phyloP scores from a whole-genome alignment of 176 grass and related monocot species.

The Pharus latifolius region DNA sequence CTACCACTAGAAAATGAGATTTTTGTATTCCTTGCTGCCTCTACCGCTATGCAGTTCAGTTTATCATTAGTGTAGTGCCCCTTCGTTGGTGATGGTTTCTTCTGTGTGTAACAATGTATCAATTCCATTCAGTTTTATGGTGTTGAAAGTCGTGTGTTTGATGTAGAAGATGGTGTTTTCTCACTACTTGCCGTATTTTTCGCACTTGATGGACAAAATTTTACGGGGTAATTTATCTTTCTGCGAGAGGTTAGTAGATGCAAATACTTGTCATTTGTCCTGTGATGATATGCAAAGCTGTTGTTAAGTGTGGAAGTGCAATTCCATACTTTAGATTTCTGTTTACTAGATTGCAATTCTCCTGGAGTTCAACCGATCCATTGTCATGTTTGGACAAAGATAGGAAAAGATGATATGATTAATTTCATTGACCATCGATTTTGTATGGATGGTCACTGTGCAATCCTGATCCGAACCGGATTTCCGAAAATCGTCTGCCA shows the following conservation, averaged over 20 bases:
- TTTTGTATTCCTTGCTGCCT: constrained; percentile 11
- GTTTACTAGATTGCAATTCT: not conserved
- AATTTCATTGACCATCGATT: not conserved
- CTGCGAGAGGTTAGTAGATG: too few relatives aligned
- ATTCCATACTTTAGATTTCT: too few relatives aligned
- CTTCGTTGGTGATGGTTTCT: constrained; percentile 13
- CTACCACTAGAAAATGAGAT: not conserved
- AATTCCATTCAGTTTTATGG: constrained; percentile 21
- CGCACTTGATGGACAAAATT: not conserved
- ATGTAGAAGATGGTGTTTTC: constrained; percentile 12
- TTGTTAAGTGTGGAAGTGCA: too few relatives aligned
- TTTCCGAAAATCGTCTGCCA: too few relatives aligned
- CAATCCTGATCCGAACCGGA: too few relatives aligned
- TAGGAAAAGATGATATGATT: not conserved
- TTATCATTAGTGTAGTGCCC: not conserved
- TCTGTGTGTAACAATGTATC: constrained; percentile 18
- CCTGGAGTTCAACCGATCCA: not conserved
- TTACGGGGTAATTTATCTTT: not conserved
- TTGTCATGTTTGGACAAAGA: not conserved
- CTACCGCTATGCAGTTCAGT: constrained; percentile 5
- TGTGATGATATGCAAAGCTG: too few relatives aligned
- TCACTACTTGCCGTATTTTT: constrained; percentile 2
- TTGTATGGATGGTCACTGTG: too few relatives aligned
- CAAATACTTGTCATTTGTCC: too few relatives aligned
- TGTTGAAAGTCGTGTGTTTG: constrained; percentile 25